Evolutionary conservation across 495 filamentous ascomycete species (phyloP), one percentile per base, ranked within the genome.

Genomic region (Xylaria grammica): DNA sequence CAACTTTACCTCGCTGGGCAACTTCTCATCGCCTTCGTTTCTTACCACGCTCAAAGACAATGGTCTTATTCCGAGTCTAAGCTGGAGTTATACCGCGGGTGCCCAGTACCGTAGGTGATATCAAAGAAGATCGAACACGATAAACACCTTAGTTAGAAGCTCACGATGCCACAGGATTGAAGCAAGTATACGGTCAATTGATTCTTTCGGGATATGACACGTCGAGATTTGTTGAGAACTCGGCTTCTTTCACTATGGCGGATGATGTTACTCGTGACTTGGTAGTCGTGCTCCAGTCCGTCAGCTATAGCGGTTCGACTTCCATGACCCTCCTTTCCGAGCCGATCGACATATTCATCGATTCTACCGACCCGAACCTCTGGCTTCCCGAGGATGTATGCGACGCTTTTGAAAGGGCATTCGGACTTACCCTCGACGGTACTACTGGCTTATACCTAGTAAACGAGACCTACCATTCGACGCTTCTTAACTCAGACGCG

Each of bases 191-290:
- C 48, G 80, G 77, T n/a, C 82, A 81, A 52, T 71, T 88, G 15
- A 85, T 84, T 6, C 79, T 88, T 38, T 85, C 84, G 8, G 85
- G 85, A 4, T 86, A 86, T 65, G 85, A 88, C 67, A 62, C 75
- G 4, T 80, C 82, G 1, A 74, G 81, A 19, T 85, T 84, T 67
- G 70, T 70, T 9, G 74, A 80, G 6, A 86, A 84, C 65, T 65
- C 79, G 40, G 62, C 83, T 27, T 75, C 75, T 7, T 83, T 86
- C 60, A 72, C 69, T 11, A 83, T 87, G 73, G 78, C 77, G 1
- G 74, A 72, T 0, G 82, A 86, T 65, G 68, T 78, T 32, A 75
- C 78, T 36, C 74, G 82, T 10, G 83, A 85, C 59, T 63, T 87
- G 10, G 75, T 84, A 6, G 79, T 86, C 6, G 74, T 67, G 3